A percentile compares a stretch with the other conserved stretches of the same genome.
Evolutionary conservation across 139 green algal species (phyloP).

Genomic region (Chlorella vulgaris): DNA sequence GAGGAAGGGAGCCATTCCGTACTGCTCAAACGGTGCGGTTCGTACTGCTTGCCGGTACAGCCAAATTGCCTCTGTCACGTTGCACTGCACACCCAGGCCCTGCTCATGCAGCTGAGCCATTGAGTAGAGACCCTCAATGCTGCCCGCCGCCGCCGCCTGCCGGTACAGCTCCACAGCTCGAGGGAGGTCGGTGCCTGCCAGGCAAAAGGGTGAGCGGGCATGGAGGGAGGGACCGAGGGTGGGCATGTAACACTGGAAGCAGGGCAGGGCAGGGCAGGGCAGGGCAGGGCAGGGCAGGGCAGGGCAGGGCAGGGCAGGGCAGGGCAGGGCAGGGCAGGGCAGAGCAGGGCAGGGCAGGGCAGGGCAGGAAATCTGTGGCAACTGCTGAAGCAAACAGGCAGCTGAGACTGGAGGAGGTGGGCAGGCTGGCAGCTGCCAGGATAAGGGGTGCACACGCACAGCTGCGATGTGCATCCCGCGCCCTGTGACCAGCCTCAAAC

Average conservation of each 20-base stretch:
- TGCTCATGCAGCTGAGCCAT: constrained; percentile 27
- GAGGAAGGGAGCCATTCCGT: constrained; percentile 10
- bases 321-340: too few species aligned
- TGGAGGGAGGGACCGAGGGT: not conserved
- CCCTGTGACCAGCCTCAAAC: too few species aligned
- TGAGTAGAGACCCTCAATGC: constrained; percentile 16
- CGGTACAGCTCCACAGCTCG: not conserved
- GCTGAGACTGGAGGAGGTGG: constrained; percentile 6
- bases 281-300: not conserved
- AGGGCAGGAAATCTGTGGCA: too few species aligned
- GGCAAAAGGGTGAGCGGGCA: not conserved
- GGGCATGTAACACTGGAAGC: not conserved
- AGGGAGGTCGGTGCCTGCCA: constrained; percentile 1
- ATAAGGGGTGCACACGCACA: too few species aligned
- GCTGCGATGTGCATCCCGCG: too few species aligned
- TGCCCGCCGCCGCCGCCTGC: not conserved
- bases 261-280: not conserved
- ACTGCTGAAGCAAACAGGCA: too few species aligned
- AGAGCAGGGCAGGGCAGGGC: too few species aligned
- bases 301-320: too few species aligned
- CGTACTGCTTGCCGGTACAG: constrained; percentile 11
- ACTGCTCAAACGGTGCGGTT: not conserved
- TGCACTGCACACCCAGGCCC: constrained; percentile 2
- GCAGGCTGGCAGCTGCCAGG: not conserved
- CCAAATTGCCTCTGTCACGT: not conserved